phyloP scores from a whole-genome alignment of 2,329 filamentous ascomycete species.

The Alternaria arborescens region DNA sequence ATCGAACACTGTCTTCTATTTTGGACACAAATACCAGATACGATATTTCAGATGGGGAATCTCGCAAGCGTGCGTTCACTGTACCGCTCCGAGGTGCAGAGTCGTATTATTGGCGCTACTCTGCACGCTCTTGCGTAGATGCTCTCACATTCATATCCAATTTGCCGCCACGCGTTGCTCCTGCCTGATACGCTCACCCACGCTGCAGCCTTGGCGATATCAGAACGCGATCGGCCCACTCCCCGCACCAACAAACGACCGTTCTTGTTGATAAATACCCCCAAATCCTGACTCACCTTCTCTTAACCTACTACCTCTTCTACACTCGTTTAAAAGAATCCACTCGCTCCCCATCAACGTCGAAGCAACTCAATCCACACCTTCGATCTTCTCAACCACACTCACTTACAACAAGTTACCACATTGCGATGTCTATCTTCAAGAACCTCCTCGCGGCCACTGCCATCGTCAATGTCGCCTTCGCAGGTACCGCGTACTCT shows the following conservation, averaged over 20 bases:
- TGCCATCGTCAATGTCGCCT: constrained; percentile 14
- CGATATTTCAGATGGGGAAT: not conserved
- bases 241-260: constrained; percentile 10
- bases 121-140: not conserved
- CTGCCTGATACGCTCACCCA: constrained; percentile 1
- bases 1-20: not conserved
- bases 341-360: not conserved
- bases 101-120: not conserved
- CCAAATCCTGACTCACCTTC: not conserved
- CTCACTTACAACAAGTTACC: not conserved
- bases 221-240: constrained; percentile 8
- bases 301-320: not conserved
- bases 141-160: constrained; percentile 4
- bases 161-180: not conserved
- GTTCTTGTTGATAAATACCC: constrained; percentile 5
- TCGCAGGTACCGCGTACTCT: constrained; percentile 13
- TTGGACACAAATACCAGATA: not conserved
- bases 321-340: constrained; percentile 7
- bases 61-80: not conserved
- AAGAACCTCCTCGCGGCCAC: constrained; percentile 8
- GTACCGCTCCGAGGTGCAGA: not conserved
- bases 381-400: constrained; percentile 5
- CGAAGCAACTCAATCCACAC: constrained; percentile 5
- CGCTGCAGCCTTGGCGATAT: constrained; percentile 4
- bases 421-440: constrained; percentile 15